Evolutionary conservation across 2,329 filamentous ascomycete genomes (phyloP), one percentile per base, ranked within the genome.

Genomic region (Geoglossum cookeanum): DNA sequence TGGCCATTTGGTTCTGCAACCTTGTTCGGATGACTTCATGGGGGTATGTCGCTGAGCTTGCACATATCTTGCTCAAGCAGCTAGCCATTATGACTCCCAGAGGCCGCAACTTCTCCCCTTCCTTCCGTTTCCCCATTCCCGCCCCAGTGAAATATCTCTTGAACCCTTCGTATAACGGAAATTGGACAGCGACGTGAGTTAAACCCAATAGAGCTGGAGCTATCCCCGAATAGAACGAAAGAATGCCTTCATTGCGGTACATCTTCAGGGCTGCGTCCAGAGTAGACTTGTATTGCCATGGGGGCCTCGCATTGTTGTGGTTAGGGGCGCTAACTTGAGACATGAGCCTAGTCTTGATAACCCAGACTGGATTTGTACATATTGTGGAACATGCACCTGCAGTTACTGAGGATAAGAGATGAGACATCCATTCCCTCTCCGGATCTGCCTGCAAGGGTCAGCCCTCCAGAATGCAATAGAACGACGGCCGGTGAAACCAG

Each of bases 301-400:
- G 84, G n/a, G 81, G 78, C 57, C 81, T 77, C 56, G 80, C 72
- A 58, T 71, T 70, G 22, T 77, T 65, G 71, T 74, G 35, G 71
- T 75, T 61, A 78, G 74, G 60, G 72, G 75, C 44, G 62, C 79
- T 82, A 27, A 82, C 85, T 72, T 97, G 92, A 44, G 92, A 95
- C 92, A 97, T 97, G 64, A 98, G 79, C 62, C 92, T 79, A 53
- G 92, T 98, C 72, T 98, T 98, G 73, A 98, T 95, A 39, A 98
- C 92, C 92, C 92, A 98, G 60, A 98, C 98, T 0, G 92, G 92
- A 69, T 97, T 98, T 29, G 92, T 98, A 61, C 84, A 85, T 61
- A 97, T 78, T 3, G 92, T 98, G 63, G 90, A 96, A 72, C 86
- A 95, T 60, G 83, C 89, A 56, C 92, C 92, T 30, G 91, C 92